phyloP scores from a whole-genome alignment of 345 rosid species.

The Rhodomyrtus tomentosa region DNA sequence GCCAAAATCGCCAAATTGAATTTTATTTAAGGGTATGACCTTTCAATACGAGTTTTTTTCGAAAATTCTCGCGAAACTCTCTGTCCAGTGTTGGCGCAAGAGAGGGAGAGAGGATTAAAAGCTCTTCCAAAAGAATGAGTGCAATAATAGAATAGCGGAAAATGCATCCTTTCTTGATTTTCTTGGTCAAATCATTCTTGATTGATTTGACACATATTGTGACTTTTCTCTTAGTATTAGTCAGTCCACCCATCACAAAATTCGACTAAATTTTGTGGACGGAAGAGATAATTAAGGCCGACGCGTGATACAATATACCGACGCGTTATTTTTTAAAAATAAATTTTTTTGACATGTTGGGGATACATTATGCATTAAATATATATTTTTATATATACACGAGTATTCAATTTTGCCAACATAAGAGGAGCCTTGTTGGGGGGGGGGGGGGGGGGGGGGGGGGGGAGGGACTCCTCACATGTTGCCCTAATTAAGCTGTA shows the following conservation, averaged over 20 bases:
- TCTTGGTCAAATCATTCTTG: no score
- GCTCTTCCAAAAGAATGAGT: neutral
- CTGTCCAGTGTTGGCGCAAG: neutral
- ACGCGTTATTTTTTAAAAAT: no score
- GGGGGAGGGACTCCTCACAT: no score
- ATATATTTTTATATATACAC: no score
- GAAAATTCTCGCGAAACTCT: neutral
- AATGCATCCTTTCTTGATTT: neutral
- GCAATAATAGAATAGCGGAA: neutral
- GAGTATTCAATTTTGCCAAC: no score
- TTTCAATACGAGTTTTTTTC: neutral
- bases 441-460: no score
- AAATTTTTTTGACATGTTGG: no score
- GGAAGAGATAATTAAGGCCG: no score
- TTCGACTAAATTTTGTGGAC: neutral
- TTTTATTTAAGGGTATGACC: fast-evolving
- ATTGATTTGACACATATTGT: neutral
- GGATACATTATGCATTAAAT: no score
- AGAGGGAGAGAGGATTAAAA: neutral
- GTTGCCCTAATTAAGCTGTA: neutral
- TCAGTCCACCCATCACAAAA: neutral
- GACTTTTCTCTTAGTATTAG: neutral
- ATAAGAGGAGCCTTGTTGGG: no score
- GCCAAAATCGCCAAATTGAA: fast-evolving
- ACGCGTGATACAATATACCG: no score